Base-by-base conservation (phyloP, 2,329 filamentous ascomycete species). In the Neocucurbitaria cava region DNA sequence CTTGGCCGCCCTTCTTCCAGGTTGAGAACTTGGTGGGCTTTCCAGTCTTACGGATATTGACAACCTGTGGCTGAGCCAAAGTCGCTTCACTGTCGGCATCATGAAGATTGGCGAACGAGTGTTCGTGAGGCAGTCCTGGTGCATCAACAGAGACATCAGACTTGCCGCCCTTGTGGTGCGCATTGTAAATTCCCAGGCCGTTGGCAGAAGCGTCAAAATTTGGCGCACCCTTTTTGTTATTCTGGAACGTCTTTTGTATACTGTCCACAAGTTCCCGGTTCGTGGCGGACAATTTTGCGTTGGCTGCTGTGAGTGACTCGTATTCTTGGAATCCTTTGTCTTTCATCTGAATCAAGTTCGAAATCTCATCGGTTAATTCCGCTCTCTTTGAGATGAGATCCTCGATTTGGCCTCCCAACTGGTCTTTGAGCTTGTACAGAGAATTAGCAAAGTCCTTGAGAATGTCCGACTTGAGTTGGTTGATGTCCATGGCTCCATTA, bases 11-110 rank as follows among this genome's bases (percentile, higher is more conserved):
- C 81, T 96, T 96, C 83, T 97, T 96, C 93, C 95, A 98, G 79
- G 96, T 96, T 78, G 96, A 96, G 79, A 97, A 97, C 76, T 97
- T 98, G 80, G 92, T 96, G 49, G 89, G 87, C 72, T 96, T 92
- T 26, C 90, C 92, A 79, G 70, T 69, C 59, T 97, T 98, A 67
- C 92, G 88, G 59, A 98, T 96, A 68, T 95, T 96, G 56, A 98
- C 90, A 30, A 98, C 90, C 56, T 96, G 95, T n/a, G 95, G 93
- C 2, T 91, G 90, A 24, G 87, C 75, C 44, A 89, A 77, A 0
- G 84, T 83, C 13, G 83, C 79, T 61, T 88, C 86, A 8, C 78
- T 82, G 36, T 95, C 92, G 41, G 90, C 89, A 17, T 85, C 83
- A 23, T 79, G 72, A 17, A 81, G 65, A 52, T 78, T 76, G 21